Conservation (phyloP, 441 rosid species). For the Macaranga tanarius region DNA sequence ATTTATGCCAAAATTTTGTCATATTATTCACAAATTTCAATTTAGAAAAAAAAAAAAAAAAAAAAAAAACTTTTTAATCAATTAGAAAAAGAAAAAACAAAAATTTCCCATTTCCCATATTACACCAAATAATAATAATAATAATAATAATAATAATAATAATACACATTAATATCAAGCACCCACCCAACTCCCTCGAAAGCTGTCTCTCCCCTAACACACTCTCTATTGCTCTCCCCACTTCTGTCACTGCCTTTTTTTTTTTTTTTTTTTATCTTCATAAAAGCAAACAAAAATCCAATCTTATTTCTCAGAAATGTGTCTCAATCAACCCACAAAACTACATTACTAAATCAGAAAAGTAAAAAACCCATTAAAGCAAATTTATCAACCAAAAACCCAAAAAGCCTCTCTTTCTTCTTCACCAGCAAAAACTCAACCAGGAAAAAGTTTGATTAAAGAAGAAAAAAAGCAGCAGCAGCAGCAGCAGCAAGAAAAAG, state of each 20-base stretch:
- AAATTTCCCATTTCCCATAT: neutral
- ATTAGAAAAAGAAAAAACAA: neutral
- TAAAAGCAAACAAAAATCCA: constrained; percentile 5
- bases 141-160: too few species aligned
- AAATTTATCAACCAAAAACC: neutral
- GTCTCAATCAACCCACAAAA: neutral
- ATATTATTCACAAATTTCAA: neutral
- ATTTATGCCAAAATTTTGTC: neutral
- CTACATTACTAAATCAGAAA: neutral
- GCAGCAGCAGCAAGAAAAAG: neutral
- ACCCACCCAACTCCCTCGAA: constrained; percentile 43
- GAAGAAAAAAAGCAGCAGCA: neutral
- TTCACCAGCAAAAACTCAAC: neutral
- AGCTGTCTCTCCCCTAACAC: constrained; percentile 47
- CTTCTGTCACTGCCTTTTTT: neutral
- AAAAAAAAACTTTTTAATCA: neutral
- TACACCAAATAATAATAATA: too few species aligned
- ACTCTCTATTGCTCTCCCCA: constrained; percentile 22
- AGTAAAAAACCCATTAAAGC: too few species aligned
- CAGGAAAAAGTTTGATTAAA: neutral
- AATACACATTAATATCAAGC: constrained; percentile 22
- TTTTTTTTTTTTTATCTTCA: neutral
- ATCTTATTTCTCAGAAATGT: neutral
- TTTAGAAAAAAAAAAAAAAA: neutral
- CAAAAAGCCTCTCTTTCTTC: neutral